Evolutionary conservation across 2,329 filamentous ascomycete species (phyloP).

Genomic region (Didymella exigua): DNA sequence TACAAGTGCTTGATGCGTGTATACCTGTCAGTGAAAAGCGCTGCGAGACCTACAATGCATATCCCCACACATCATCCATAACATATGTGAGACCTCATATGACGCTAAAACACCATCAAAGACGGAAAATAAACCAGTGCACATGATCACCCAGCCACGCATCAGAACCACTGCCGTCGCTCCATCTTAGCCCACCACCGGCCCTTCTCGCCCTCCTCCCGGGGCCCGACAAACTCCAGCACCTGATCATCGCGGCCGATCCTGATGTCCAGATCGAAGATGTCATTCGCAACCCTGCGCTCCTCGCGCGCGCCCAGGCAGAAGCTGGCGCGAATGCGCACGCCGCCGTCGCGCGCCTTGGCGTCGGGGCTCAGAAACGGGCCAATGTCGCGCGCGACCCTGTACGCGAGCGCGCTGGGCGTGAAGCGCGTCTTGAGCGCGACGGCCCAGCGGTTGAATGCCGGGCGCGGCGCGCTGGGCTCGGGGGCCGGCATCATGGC

Average conservation of each 20-base stretch:
- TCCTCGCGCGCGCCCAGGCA: slow-evolving; percentile 47
- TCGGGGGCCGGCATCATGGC: slow-evolving; percentile 33
- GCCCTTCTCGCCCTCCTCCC: slow-evolving; percentile 51
- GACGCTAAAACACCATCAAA: background rate
- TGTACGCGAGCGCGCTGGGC: slow-evolving; percentile 49
- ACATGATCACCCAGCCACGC: background rate
- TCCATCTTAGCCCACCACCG: slow-evolving; percentile 52
- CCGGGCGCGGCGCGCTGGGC: slow-evolving; percentile 25
- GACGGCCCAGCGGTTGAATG: slow-evolving; percentile 51
- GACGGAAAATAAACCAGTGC: background rate
- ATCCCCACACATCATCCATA: background rate
- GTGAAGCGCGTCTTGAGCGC: slow-evolving; percentile 49
- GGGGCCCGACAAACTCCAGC: slow-evolving; percentile 50
- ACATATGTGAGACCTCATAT: background rate
- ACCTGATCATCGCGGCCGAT: slow-evolving; percentile 50
- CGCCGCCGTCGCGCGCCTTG: slow-evolving; percentile 49
- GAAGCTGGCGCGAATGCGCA: slow-evolving; percentile 54
- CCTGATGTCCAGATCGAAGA: slow-evolving; percentile 55
- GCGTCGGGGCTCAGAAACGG: slow-evolving; percentile 50
- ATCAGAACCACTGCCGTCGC: slow-evolving; percentile 52
- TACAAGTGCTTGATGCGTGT: too few relatives aligned
- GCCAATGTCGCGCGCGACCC: slow-evolving; percentile 49
- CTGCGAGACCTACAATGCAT: too few relatives aligned
- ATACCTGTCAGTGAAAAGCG: too few relatives aligned
- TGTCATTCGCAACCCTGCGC: slow-evolving; percentile 40